phyloP scores from a whole-genome alignment of 2,329 filamentous ascomycete genomes.

The Colletotrichum phormii region DNA sequence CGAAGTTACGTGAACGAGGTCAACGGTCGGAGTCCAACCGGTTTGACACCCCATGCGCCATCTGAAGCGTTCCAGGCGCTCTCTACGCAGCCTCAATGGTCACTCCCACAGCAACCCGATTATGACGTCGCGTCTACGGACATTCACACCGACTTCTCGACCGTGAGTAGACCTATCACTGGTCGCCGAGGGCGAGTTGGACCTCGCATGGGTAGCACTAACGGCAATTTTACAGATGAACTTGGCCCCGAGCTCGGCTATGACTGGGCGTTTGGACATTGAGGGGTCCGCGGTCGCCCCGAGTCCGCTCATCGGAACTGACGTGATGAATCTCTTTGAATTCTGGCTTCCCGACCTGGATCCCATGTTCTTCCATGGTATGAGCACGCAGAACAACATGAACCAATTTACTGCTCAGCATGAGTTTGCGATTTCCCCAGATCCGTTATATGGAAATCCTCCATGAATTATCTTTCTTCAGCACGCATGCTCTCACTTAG shows the following conservation, averaged over 20 bases:
- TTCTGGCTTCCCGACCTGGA: conserved; percentile 40
- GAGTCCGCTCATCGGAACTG: conserved; percentile 37
- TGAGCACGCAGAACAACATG: background rate
- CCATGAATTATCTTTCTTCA: background rate
- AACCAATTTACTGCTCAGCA: background rate
- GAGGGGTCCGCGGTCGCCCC: conserved; percentile 12
- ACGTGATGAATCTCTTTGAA: conserved; percentile 43
- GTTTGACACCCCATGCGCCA: background rate
- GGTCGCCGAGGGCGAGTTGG: background rate
- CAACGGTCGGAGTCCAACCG: conserved; percentile 17
- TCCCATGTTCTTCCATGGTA: conserved; percentile 34
- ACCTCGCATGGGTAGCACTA: background rate
- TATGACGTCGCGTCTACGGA: background rate
- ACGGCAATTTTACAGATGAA: background rate
- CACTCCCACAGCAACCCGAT: background rate
- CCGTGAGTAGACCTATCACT: background rate
- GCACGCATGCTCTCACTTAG: too few species aligned
- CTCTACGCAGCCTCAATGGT: conserved; percentile 7
- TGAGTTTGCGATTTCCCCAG: background rate
- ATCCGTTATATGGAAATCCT: background rate
- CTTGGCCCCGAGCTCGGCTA: background rate
- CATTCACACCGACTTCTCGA: background rate
- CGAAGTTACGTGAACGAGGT: conserved; percentile 49
- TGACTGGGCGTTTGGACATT: conserved; percentile 31
- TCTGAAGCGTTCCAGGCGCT: background rate